These are phyloP conservation scores for Naganishia vishniacii DNA, from an alignment of 768 basidiomycete genomes.

Conservation along the genomic window DNA sequence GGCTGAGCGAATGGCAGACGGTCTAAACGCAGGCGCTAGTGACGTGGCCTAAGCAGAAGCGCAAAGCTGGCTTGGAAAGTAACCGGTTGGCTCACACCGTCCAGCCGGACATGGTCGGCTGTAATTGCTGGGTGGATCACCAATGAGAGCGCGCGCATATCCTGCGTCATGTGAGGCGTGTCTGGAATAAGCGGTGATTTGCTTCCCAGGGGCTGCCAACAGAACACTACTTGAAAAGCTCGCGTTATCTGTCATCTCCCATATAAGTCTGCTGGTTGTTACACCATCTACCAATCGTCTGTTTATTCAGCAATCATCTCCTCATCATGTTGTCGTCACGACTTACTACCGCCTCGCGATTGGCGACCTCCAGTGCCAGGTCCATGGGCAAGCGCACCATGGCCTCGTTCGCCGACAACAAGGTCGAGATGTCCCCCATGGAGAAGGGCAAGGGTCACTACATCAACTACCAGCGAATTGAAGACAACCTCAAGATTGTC, in stretches of 20 bases:
- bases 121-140: constrained; percentile 10
- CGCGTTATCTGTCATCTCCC: neutral
- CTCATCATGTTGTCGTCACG: constrained; percentile 26
- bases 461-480: constrained; percentile 66
- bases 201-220: constrained; percentile 5
- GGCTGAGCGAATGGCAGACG: neutral
- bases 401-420: constrained; percentile 30
- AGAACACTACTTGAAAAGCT: constrained; percentile 4
- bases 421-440: constrained; percentile 50
- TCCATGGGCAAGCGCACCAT: constrained; percentile 24
- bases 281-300: neutral
- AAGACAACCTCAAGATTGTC: constrained; percentile 88
- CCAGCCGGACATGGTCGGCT: constrained; percentile 18
- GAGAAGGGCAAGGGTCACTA: constrained; percentile 49
- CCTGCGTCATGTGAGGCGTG: neutral
- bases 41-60: neutral
- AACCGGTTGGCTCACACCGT: neutral
- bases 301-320: constrained; percentile 12
- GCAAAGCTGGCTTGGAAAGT: neutral
- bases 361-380: constrained; percentile 19
- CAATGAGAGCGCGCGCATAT: constrained; percentile 14
- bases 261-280: neutral
- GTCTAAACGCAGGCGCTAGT: constrained; percentile 17
- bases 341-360: constrained; percentile 21
- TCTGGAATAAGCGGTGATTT: constrained; percentile 10